phyloP scores from a whole-genome alignment of 306 rosid genomes.

The Acacia melanoxylon region DNA sequence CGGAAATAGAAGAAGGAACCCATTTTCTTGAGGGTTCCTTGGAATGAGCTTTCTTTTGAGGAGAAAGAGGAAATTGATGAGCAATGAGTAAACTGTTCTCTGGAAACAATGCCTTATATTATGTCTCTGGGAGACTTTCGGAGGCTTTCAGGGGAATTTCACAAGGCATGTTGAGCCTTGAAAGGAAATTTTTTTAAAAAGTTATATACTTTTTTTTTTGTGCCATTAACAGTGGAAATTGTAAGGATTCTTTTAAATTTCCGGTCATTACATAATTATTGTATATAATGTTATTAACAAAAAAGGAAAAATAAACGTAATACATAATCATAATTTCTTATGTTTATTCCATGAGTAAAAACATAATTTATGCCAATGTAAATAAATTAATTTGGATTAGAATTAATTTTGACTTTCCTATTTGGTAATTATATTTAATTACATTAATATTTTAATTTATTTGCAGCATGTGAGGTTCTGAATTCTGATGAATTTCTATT shows the following conservation, averaged over 20 bases:
- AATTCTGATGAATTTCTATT: constrained; percentile 26
- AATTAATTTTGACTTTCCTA: too few species aligned
- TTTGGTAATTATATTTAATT: not conserved
- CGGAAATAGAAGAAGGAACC: constrained; percentile 27
- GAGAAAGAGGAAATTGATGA: constrained; percentile 20
- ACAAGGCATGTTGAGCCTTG: constrained; percentile 35
- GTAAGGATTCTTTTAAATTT: constrained; percentile 16
- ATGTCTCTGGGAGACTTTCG: constrained; percentile 1
- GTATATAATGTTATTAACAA: not conserved
- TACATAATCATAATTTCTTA: not conserved
- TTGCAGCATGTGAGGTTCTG: not conserved
- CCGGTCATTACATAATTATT: not conserved
- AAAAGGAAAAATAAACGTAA: not conserved
- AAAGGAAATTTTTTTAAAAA: not conserved
- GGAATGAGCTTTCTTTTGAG: not conserved
- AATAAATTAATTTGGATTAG: too few species aligned
- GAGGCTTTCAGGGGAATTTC: constrained; percentile 17
- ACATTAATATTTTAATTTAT: not conserved
- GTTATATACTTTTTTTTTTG: not conserved
- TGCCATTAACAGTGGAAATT: not conserved
- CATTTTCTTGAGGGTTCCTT: constrained; percentile 67
- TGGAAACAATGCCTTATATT: constrained; percentile 48
- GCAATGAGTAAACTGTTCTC: constrained; percentile 43
- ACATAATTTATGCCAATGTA: not conserved
- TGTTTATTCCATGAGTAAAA: not conserved